phyloP scores from a whole-genome alignment of 2,329 filamentous ascomycete genomes.

The Epichloe sp. region DNA sequence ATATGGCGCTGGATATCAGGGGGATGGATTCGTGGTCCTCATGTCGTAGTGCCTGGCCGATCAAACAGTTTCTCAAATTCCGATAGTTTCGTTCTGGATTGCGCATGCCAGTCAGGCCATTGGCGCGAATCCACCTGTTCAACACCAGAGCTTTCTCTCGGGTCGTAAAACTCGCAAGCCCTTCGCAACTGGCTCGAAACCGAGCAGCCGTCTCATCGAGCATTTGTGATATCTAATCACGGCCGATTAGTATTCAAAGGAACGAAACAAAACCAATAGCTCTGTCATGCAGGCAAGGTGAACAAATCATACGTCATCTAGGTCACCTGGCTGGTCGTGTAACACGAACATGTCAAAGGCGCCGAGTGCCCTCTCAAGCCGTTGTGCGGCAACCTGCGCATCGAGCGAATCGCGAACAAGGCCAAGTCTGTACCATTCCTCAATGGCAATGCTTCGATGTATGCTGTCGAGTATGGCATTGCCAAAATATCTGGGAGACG shows the following conservation, averaged over 20 bases:
- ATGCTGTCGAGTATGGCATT: conserved; percentile 64
- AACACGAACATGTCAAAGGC: conserved; percentile 86
- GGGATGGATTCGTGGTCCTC: conserved; percentile 68
- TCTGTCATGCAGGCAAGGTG: neutral
- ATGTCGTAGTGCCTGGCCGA: conserved; percentile 67
- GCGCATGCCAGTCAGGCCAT: conserved; percentile 59
- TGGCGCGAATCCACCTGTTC: conserved; percentile 53
- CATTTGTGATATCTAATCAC: conserved; percentile 41
- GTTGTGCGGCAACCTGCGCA: conserved; percentile 25
- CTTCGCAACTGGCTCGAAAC: conserved; percentile 39
- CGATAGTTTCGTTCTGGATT: conserved; percentile 56
- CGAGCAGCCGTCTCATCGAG: conserved; percentile 50
- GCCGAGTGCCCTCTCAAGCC: conserved; percentile 60
- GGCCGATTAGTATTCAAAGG: neutral
- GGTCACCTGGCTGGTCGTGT: conserved; percentile 57
- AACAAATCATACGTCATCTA: conserved; percentile 47
- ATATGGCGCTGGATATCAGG: conserved; percentile 77
- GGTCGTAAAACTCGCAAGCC: conserved; percentile 43
- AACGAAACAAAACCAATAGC: neutral
- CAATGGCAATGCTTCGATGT: conserved; percentile 66
- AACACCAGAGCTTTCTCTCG: conserved; percentile 56
- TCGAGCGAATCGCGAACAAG: conserved; percentile 9
- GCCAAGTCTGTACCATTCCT: conserved; percentile 50
- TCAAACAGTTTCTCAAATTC: conserved; percentile 73
- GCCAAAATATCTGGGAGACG: conserved; percentile 52